These are phyloP conservation scores for Prunus persica DNA, from an alignment of 306 rosid species.

Conservation along the genomic window Prunus_persica_NCBIv2 NC_034009.1:23743501-23744000, in stretches of 20 bases:
- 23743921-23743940: not conserved
- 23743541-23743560: not conserved
- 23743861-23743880: not conserved
- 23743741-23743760: not conserved
- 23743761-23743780: not conserved
- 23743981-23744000: not conserved
- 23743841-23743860: not conserved
- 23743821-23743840: not conserved
- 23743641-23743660: not conserved
- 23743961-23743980: not conserved
- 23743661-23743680: not conserved
- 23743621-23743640: not conserved
- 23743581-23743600: not conserved
- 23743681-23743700: no score
- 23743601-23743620: not conserved
- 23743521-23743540: not conserved
- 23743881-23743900: not conserved
- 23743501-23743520: not conserved
- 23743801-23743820: not conserved
- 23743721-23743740: conserved; percentile 3
- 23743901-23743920: not conserved
- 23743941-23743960: not conserved
- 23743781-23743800: not conserved
- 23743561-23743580: not conserved
- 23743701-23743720: not conserved